phyloP scores from a whole-genome alignment of 129 eudicot genomes.

The Ambrosia trifida region DNA sequence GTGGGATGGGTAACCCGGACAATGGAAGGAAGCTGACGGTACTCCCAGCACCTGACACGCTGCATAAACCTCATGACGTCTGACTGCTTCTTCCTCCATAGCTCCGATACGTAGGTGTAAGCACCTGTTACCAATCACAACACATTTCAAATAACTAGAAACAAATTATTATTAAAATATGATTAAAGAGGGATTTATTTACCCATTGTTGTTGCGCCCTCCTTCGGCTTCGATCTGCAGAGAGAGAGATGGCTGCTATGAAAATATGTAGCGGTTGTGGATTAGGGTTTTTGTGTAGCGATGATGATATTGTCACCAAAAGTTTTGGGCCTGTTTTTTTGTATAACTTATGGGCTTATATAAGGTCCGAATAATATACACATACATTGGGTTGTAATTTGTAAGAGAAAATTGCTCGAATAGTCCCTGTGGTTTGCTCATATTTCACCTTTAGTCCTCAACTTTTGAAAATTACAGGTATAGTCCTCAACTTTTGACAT shows the following conservation, averaged over 20 bases:
- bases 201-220: slow-evolving; percentile 7
- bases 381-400: no score
- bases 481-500: no score
- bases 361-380: no score
- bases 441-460: no score
- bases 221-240: neutral
- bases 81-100: slow-evolving; percentile 40
- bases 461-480: no score
- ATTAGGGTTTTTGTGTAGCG: neutral
- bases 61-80: slow-evolving; percentile 61
- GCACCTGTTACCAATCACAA: slow-evolving; percentile 35
- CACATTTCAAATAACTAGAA: neutral
- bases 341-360: no score
- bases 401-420: no score
- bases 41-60: slow-evolving; percentile 26
- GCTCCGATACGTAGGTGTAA: slow-evolving; percentile 47
- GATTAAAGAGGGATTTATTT: neutral
- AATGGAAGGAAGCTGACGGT: slow-evolving; percentile 68
- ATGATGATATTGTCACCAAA: no score
- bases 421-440: no score
- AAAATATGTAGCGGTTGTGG: neutral
- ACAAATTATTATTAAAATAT: no score
- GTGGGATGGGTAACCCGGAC: slow-evolving; percentile 50
- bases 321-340: no score
- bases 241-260: neutral